A percentile compares a stretch with the other conserved stretches of the same genome.
Evolutionary conservation across 2,329 filamentous ascomycete genomes (phyloP).

Genomic region (Sarocladiaceae sp.): DNA sequence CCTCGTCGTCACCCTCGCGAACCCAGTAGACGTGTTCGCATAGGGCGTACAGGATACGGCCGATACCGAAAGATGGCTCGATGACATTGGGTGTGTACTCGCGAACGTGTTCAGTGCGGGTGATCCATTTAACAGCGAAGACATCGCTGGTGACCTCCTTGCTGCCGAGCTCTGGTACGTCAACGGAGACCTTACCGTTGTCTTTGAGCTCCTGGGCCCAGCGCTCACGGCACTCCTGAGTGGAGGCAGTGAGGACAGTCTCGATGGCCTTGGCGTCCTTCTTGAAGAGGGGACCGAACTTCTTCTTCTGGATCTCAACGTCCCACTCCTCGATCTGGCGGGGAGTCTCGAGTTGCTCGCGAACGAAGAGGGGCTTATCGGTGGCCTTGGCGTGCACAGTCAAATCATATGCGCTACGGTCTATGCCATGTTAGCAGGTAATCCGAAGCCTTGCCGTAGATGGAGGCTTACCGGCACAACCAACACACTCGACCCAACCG

Average conservation of each 20-base stretch:
- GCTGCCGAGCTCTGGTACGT: conserved; percentile 62
- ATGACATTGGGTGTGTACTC: conserved; percentile 96
- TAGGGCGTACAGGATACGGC: conserved; percentile 86
- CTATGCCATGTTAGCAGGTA: conserved; percentile 26
- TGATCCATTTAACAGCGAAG: conserved; percentile 79
- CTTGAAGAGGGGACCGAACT: conserved; percentile 92
- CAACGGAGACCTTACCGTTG: conserved; percentile 72
- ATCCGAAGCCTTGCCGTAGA: neutral
- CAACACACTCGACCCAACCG: conserved; percentile 98
- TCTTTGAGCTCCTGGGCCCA: conserved; percentile 69
- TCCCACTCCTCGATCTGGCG: conserved; percentile 81
- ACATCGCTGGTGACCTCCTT: conserved; percentile 77
- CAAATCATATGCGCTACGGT: conserved; percentile 91
- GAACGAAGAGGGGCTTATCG: conserved; percentile 77
- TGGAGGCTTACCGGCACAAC: conserved; percentile 58
- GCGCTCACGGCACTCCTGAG: conserved; percentile 78
- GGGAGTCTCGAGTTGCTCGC: conserved; percentile 75
- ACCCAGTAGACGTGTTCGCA: conserved; percentile 97
- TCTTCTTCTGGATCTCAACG: conserved; percentile 87
- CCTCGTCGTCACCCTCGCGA: conserved; percentile 65
- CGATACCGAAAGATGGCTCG: conserved; percentile 96
- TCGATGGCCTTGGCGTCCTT: conserved; percentile 88
- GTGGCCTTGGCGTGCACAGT: conserved; percentile 92
- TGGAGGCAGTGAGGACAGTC: conserved; percentile 67
- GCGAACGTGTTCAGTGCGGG: conserved; percentile 74